Evolutionary conservation across 2,329 filamentous ascomycete species (phyloP).

Genomic region (Colletotrichum sp.): DNA sequence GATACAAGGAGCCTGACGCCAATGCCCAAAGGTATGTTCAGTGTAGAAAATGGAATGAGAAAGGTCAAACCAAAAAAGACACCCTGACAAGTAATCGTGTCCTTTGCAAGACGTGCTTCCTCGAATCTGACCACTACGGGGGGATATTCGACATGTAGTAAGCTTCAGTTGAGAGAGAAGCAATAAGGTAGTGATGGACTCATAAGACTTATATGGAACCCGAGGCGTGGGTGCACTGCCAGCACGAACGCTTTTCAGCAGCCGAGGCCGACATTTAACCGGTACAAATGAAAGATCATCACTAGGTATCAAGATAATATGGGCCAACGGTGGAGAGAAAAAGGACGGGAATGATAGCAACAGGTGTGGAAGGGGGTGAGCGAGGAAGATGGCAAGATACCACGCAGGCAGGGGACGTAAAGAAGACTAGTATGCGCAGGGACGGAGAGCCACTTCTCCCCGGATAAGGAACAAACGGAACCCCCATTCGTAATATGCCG

Average conservation of each 20-base stretch:
- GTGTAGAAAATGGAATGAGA: not conserved
- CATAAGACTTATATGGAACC: constrained; percentile 23
- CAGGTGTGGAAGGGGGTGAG: not conserved
- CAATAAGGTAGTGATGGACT: constrained; percentile 14
- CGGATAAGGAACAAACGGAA: constrained; percentile 16
- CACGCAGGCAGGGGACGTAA: not conserved
- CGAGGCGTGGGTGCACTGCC: constrained; percentile 7
- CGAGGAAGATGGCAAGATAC: not conserved
- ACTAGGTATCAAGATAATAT: not conserved
- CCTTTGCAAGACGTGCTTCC: not conserved
- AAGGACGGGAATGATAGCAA: not conserved
- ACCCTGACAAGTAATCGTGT: not conserved
- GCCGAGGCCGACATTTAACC: constrained; percentile 33
- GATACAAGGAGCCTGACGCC: not conserved
- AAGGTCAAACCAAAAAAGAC: not conserved
- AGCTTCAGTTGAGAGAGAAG: constrained; percentile 11
- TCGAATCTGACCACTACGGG: not conserved
- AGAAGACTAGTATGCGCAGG: not conserved
- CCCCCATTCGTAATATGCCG: not conserved
- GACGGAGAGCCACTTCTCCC: constrained; percentile 4
- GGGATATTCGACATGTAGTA: not conserved
- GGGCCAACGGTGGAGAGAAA: not conserved
- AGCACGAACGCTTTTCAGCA: constrained; percentile 16
- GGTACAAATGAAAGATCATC: constrained; percentile 25
- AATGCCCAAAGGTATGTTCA: not conserved